Percentiles rank a stretch among this genome's conserved stretches.
Conservation (phyloP, 345 rosid genomes). For the Salix caprea region DNA sequence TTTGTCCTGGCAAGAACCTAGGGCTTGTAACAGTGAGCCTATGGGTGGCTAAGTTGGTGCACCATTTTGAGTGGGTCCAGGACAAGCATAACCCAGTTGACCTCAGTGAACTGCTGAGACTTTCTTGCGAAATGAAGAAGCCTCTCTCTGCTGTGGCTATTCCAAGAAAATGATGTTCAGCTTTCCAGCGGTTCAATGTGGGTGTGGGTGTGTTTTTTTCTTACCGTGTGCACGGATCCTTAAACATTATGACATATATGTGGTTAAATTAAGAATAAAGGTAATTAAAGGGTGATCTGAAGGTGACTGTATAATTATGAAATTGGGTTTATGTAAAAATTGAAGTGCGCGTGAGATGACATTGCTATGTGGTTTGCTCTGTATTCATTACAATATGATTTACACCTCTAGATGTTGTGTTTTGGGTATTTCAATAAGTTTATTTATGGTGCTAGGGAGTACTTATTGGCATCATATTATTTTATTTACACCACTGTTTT, state of each 20-base stretch:
- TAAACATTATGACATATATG: neutral
- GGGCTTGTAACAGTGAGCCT: conserved; percentile 40
- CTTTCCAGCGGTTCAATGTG: neutral
- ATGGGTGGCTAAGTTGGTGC: conserved; percentile 48
- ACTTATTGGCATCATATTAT: too few species aligned
- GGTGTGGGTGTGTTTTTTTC: neutral
- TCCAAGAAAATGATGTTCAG: conserved; percentile 6
- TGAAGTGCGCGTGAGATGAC: neutral
- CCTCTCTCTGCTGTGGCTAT: conserved; percentile 38
- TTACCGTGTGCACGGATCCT: neutral
- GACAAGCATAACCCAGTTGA: conserved; percentile 29
- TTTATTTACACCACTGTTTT: too few species aligned
- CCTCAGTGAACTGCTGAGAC: conserved; percentile 36
- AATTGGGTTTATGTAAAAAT: neutral
- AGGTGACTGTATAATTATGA: neutral
- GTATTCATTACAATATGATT: neutral
- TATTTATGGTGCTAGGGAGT: too few species aligned
- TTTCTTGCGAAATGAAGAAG: conserved; percentile 50
- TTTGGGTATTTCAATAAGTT: neutral
- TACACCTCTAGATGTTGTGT: neutral
- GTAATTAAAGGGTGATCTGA: neutral
- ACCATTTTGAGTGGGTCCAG: conserved; percentile 39
- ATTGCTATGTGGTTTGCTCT: neutral
- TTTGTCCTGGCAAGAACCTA: conserved; percentile 49
- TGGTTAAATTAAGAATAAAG: neutral